Conservation (phyloP, 208 protist species). For the Sergeia podlipaevii region DNA sequence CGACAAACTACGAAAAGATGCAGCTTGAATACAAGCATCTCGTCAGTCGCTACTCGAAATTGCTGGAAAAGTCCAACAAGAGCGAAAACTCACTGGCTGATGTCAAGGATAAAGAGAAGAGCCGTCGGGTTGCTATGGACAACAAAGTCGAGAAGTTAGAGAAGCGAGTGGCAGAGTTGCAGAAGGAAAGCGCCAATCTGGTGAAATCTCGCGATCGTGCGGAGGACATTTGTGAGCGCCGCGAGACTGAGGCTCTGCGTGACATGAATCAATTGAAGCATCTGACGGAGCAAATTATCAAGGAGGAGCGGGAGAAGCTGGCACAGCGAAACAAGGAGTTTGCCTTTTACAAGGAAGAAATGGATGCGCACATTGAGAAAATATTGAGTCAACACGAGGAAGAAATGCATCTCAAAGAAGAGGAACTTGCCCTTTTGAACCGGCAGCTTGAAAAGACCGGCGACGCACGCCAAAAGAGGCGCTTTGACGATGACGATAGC, state of each 20-base stretch:
- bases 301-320: conserved; percentile 48
- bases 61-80: conserved; percentile 49
- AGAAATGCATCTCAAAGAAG: conserved; percentile 30
- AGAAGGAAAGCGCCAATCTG: conserved; percentile 56
- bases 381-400: conserved; percentile 40
- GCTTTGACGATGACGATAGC: conserved; percentile 12
- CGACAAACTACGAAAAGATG: conserved; percentile 57
- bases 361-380: conserved; percentile 42
- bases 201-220: conserved; percentile 64
- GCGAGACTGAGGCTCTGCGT: conserved; percentile 63
- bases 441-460: conserved; percentile 37
- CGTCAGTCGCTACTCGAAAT: conserved; percentile 41
- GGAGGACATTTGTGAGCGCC: conserved; percentile 69
- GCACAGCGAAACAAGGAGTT: conserved; percentile 40
- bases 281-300: conserved; percentile 50
- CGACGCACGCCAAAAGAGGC: conserved; percentile 12
- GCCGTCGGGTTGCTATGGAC: conserved; percentile 23
- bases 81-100: conserved; percentile 48
- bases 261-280: conserved; percentile 73
- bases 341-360: conserved; percentile 24
- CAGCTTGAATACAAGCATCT: conserved; percentile 83
- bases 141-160: conserved; percentile 47
- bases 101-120: conserved; percentile 28
- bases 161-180: conserved; percentile 44
- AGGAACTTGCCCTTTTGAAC: conserved; percentile 37